A percentile compares a stretch with the other conserved stretches of the same genome.
phyloP scores from a whole-genome alignment of 768 basidiomycete genomes.

The Russula virescens region DNA sequence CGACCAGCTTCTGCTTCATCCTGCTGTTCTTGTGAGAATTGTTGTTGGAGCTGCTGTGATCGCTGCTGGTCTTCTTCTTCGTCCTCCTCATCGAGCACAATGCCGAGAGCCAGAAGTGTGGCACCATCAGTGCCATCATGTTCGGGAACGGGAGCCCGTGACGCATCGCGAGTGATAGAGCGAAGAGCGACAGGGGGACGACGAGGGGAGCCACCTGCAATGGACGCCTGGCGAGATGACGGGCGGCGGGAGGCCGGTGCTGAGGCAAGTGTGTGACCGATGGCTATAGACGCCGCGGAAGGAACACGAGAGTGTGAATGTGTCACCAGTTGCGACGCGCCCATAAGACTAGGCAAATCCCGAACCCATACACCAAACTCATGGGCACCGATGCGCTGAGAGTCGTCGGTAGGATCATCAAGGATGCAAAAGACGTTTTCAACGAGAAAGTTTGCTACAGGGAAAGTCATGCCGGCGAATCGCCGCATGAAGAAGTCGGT shows the following conservation, averaged over 20 bases:
- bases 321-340: slow-evolving; percentile 34
- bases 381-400: slow-evolving; percentile 65
- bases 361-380: slow-evolving; percentile 86
- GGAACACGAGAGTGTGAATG: slow-evolving; percentile 49
- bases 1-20: background rate
- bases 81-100: slow-evolving; percentile 30
- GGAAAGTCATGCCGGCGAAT: slow-evolving; percentile 82
- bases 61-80: slow-evolving; percentile 40
- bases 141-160: slow-evolving; percentile 37
- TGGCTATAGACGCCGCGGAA: slow-evolving; percentile 53
- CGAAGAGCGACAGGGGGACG: slow-evolving; percentile 49
- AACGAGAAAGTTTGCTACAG: slow-evolving; percentile 85
- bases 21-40: background rate
- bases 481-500: slow-evolving; percentile 83
- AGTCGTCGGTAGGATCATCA: slow-evolving; percentile 53
- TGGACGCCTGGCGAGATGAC: slow-evolving; percentile 57
- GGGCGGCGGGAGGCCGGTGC: slow-evolving; percentile 67
- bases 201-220: slow-evolving; percentile 35
- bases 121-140: slow-evolving; percentile 20
- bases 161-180: slow-evolving; percentile 58
- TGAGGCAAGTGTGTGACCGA: slow-evolving; percentile 55
- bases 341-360: slow-evolving; percentile 70
- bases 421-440: slow-evolving; percentile 79
- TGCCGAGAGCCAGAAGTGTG: slow-evolving; percentile 9
- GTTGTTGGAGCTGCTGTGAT: background rate